Conservation (phyloP, 306 rosid species). For the Cotoneaster glaucophyllus region DNA sequence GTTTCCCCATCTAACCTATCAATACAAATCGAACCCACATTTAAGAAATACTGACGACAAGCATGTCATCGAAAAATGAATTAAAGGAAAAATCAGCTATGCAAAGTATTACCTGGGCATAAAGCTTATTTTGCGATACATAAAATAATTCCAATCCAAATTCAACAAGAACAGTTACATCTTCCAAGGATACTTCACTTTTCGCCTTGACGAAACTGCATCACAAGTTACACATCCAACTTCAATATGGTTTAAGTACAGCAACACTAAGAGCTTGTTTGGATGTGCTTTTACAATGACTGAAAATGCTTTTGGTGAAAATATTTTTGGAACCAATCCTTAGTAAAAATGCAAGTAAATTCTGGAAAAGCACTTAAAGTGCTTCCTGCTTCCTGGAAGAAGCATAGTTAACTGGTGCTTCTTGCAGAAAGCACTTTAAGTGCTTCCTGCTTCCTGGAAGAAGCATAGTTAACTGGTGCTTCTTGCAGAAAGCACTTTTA, state of each 20-base stretch:
- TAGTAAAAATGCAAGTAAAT: too few species aligned
- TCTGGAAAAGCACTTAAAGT: too few species aligned
- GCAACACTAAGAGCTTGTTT: not conserved
- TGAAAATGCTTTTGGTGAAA: too few species aligned
- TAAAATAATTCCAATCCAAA: constrained; percentile 70
- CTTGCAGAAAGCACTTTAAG: too few species aligned
- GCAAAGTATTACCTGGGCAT: constrained; percentile 69
- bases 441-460: too few species aligned
- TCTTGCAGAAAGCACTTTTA: too few species aligned
- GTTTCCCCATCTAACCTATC: constrained; percentile 99
- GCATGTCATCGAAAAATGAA: not conserved
- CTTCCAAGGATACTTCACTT: constrained; percentile 85
- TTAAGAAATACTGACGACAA: constrained; percentile 11
- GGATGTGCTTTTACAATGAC: too few species aligned
- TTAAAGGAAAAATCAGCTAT: constrained; percentile 3
- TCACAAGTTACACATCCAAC: not conserved
- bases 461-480: too few species aligned
- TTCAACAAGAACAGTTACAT: constrained; percentile 50
- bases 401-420: too few species aligned
- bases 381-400: too few species aligned
- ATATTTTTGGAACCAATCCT: too few species aligned
- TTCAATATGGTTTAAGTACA: not conserved
- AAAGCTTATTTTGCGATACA: constrained; percentile 70
- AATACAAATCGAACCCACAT: constrained; percentile 30
- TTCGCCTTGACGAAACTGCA: constrained; percentile 91